phyloP scores from a whole-genome alignment of 352 stramenopile genomes.

The Phytophthora idaei region DNA sequence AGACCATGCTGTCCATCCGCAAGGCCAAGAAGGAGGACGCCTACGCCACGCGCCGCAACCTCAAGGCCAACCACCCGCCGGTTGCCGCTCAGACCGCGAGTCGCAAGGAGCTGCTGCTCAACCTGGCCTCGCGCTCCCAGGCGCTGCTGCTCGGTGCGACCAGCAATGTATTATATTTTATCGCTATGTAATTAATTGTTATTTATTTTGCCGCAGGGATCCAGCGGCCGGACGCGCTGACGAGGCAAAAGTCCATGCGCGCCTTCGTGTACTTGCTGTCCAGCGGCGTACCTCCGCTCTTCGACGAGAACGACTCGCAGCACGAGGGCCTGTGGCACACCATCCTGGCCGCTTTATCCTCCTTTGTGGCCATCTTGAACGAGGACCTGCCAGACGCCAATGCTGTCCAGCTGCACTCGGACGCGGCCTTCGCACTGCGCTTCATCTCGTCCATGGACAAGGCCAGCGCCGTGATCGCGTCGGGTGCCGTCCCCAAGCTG shows the following conservation, averaged over 20 bases:
- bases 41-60: constrained; percentile 85
- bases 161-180: neutral
- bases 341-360: constrained; percentile 80
- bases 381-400: constrained; percentile 65
- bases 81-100: constrained; percentile 47
- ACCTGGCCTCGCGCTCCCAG: constrained; percentile 80
- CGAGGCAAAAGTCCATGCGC: constrained; percentile 84
- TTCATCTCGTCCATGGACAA: constrained; percentile 92
- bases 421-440: constrained; percentile 84
- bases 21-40: constrained; percentile 91
- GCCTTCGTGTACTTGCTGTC: constrained; percentile 89
- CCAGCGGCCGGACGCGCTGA: constrained; percentile 74
- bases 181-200: neutral
- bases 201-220: constrained; percentile 47
- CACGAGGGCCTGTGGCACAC: constrained; percentile 82
- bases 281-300: constrained; percentile 83
- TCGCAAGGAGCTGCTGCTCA: constrained; percentile 76
- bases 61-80: constrained; percentile 78
- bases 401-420: constrained; percentile 80
- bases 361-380: constrained; percentile 81
- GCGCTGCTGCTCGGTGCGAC: constrained; percentile 67
- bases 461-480: constrained; percentile 69
- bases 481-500: constrained; percentile 74
- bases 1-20: constrained; percentile 88
- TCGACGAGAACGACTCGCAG: constrained; percentile 85